A percentile compares a stretch with the other conserved stretches of the same genome.
These are phyloP conservation scores for Solanum peruvianum DNA, from an alignment of 257 asterid species.

Conservation along the genomic window DNA sequence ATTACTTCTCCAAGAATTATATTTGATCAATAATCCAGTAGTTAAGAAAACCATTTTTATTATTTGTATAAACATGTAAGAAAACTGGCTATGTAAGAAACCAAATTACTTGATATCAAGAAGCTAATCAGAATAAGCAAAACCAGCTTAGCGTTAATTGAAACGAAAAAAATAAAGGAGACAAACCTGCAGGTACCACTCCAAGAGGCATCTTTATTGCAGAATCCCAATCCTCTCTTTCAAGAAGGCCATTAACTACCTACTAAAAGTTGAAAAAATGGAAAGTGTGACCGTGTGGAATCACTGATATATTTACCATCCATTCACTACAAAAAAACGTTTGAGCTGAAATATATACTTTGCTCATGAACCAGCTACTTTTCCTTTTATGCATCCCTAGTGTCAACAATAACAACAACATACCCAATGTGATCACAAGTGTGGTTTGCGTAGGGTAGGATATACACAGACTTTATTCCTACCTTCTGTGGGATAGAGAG, in stretches of 20 bases:
- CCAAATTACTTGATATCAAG: neutral
- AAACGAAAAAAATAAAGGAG: neutral
- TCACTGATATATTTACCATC: neutral
- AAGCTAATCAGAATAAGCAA: neutral
- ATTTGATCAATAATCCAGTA: neutral
- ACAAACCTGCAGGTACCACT: slow-evolving; percentile 86
- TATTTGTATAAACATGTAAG: neutral
- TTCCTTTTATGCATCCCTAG: neutral
- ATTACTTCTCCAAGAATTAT: neutral
- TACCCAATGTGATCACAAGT: neutral
- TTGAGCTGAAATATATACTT: neutral
- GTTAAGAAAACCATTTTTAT: neutral
- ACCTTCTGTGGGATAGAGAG: neutral
- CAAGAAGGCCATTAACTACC: slow-evolving; percentile 90
- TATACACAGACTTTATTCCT: neutral
- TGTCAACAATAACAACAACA: neutral
- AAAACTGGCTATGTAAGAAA: neutral
- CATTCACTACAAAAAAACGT: neutral
- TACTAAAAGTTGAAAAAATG: slow-evolving; percentile 34
- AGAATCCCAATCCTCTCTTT: slow-evolving; percentile 71
- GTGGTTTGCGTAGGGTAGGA: neutral
- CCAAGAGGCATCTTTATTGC: slow-evolving; percentile 85
- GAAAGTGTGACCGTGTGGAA: slow-evolving; percentile 7
- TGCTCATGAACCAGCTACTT: neutral
- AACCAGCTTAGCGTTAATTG: neutral